Percentiles rank a stretch among this genome's conserved stretches.
Conservation (phyloP, 495 filamentous ascomycete species). For the Astrothelium subdiscretum region DNA sequence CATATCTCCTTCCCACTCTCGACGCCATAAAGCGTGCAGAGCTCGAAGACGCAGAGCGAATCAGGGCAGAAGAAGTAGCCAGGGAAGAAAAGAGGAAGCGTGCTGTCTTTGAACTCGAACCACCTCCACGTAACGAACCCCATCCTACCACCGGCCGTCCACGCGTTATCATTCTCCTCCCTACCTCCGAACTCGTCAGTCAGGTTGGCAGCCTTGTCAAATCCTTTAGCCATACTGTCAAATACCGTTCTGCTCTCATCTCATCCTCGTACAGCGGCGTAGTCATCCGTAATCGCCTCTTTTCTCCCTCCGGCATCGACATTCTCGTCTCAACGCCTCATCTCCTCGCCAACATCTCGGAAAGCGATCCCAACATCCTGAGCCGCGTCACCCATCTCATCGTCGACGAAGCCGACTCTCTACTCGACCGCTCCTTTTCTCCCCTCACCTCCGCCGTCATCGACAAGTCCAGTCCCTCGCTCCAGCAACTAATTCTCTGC, state of each 20-base stretch:
- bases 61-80: slow-evolving; percentile 31
- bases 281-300: slow-evolving; percentile 79
- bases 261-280: slow-evolving; percentile 60
- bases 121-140: slow-evolving; percentile 48
- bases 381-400: slow-evolving; percentile 78
- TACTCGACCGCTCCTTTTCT: slow-evolving; percentile 84
- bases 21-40: slow-evolving; percentile 77
- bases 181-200: slow-evolving; percentile 83
- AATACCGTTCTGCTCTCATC: slow-evolving; percentile 68
- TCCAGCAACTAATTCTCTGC: slow-evolving; percentile 86
- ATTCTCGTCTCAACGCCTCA: slow-evolving; percentile 81
- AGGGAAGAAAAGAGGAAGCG: slow-evolving; percentile 34
- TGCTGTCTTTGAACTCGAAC: slow-evolving; percentile 38
- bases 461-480: slow-evolving; percentile 59
- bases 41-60: slow-evolving; percentile 43
- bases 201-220: slow-evolving; percentile 77
- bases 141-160: slow-evolving; percentile 66
- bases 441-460: slow-evolving; percentile 72
- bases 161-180: slow-evolving; percentile 76
- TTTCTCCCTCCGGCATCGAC: slow-evolving; percentile 71
- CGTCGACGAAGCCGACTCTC: slow-evolving; percentile 88
- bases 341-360: slow-evolving; percentile 71
- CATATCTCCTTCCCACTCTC: slow-evolving; percentile 73
- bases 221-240: slow-evolving; percentile 64
- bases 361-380: slow-evolving; percentile 77